phyloP scores from a whole-genome alignment of 2,329 filamentous ascomycete species.

The Kalaharituber pfeilii region DNA sequence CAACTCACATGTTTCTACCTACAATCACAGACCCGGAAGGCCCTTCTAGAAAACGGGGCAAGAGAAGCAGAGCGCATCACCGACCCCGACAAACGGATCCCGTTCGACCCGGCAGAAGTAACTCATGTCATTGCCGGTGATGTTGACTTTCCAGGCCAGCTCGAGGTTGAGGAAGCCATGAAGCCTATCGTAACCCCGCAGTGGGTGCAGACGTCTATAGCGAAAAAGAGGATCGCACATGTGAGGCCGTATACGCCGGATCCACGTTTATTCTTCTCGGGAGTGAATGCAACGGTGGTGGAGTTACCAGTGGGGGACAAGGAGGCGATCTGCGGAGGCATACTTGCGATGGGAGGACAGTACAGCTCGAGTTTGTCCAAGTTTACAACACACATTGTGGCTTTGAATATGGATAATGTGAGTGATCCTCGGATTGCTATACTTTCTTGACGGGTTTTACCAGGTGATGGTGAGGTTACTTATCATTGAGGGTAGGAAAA shows the following conservation, averaged over 20 bases:
- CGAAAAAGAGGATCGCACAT: conserved; percentile 52
- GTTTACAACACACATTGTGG: conserved; percentile 74
- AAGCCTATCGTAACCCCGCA: conserved; percentile 66
- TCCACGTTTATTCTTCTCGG: conserved; percentile 73
- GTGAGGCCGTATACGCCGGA: conserved; percentile 79
- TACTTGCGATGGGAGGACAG: conserved; percentile 73
- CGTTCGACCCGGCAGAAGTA: conserved; percentile 30
- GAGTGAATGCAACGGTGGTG: conserved; percentile 64
- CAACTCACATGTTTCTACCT: neutral
- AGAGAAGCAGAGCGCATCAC: conserved; percentile 27
- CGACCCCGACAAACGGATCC: conserved; percentile 6
- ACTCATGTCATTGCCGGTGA: conserved; percentile 57
- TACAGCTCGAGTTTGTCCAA: conserved; percentile 55
- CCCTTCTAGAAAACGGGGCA: conserved; percentile 23
- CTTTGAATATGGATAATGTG: conserved; percentile 46
- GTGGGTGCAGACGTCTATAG: conserved; percentile 60
- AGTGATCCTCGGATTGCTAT: conserved; percentile 1
- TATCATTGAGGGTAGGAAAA: conserved; percentile 16
- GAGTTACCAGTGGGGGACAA: conserved; percentile 74
- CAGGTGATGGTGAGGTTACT: conserved; percentile 1
- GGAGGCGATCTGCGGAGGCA: conserved; percentile 79
- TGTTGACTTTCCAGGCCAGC: conserved; percentile 82
- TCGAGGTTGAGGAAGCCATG: conserved; percentile 54
- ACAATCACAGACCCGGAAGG: neutral
- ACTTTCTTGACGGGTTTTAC: conserved; percentile 31